phyloP scores from a whole-genome alignment of 2,329 filamentous ascomycete genomes.

The Sordariomycetes sp. region DNA sequence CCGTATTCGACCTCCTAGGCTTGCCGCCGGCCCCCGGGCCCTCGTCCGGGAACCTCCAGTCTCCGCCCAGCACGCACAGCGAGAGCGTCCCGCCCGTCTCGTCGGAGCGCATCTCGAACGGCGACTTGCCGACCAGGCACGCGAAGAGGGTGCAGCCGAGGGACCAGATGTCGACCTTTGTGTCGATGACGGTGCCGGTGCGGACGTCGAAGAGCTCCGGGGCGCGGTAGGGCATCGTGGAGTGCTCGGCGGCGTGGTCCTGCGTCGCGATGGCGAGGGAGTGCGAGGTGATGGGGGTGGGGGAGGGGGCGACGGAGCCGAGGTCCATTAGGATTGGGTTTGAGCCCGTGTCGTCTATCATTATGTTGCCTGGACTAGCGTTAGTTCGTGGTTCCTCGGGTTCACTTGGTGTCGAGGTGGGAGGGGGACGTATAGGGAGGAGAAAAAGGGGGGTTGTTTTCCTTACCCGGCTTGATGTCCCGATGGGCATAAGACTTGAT shows the following conservation, averaged over 20 bases:
- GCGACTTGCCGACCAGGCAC: conserved; percentile 89
- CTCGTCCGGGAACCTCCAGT: conserved; percentile 95
- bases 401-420: neutral
- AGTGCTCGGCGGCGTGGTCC: conserved; percentile 90
- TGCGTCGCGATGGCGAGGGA: conserved; percentile 86
- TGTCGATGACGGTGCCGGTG: conserved; percentile 81
- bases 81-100: conserved; percentile 90
- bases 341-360: conserved; percentile 86
- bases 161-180: conserved; percentile 96
- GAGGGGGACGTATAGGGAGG: neutral
- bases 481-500: conserved; percentile 79
- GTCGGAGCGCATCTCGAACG: conserved; percentile 90
- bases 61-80: conserved; percentile 82
- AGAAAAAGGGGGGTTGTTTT: conserved; percentile 1
- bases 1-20: conserved; percentile 23
- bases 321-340: conserved; percentile 95
- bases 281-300: conserved; percentile 78
- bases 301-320: conserved; percentile 77
- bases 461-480: conserved; percentile 87
- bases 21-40: conserved; percentile 29
- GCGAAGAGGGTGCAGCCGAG: conserved; percentile 96
- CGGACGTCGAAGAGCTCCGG: conserved; percentile 98
- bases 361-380: conserved; percentile 61
- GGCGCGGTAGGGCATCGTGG: conserved; percentile 95
- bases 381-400: neutral